Evolutionary conservation across 163 green algal genomes (phyloP).

Genomic region (Scenedesmus sp.): DNA sequence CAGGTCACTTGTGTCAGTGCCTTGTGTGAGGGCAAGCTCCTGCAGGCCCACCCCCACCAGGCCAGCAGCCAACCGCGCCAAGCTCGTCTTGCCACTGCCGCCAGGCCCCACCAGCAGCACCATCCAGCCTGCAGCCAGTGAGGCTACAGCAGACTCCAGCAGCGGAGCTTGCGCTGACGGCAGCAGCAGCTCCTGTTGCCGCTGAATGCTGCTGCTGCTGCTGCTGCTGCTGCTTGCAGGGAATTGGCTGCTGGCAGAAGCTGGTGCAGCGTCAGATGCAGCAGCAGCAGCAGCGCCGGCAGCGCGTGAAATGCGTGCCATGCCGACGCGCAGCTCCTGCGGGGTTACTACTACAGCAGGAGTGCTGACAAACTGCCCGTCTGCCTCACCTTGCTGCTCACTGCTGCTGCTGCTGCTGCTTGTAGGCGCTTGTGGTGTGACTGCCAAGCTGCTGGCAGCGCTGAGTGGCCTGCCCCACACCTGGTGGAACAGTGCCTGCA

Average conservation of each 20-base stretch:
- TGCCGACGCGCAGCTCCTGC: conserved; percentile 6
- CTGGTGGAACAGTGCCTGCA: conserved; percentile 63
- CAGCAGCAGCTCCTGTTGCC: conserved; percentile 64
- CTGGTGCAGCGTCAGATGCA: not conserved
- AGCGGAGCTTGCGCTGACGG: conserved; percentile 69
- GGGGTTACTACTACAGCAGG: conserved; percentile 14
- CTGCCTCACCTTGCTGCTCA: not conserved
- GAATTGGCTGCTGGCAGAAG: not conserved
- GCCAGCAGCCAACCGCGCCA: conserved; percentile 78
- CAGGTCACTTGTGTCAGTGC: conserved; percentile 96
- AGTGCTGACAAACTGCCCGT: not conserved
- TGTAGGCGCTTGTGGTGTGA: not conserved
- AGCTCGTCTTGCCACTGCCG: conserved; percentile 80
- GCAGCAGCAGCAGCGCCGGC: conserved; percentile 9
- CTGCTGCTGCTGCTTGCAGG: not conserved
- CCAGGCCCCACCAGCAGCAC: conserved; percentile 85
- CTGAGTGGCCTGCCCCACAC: conserved; percentile 69
- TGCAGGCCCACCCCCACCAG: conserved; percentile 78
- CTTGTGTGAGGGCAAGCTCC: conserved; percentile 88
- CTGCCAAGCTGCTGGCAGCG: conserved; percentile 19
- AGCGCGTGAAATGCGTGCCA: not conserved
- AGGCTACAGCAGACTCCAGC: conserved; percentile 78
- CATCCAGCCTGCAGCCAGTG: conserved; percentile 86
- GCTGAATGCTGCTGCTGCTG: conserved; percentile 10
- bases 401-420: conserved; percentile 32